Evolutionary conservation across 441 rosid genomes (phyloP), one percentile per base, ranked within the genome.

Genomic region (Corymbia citriodora): DNA sequence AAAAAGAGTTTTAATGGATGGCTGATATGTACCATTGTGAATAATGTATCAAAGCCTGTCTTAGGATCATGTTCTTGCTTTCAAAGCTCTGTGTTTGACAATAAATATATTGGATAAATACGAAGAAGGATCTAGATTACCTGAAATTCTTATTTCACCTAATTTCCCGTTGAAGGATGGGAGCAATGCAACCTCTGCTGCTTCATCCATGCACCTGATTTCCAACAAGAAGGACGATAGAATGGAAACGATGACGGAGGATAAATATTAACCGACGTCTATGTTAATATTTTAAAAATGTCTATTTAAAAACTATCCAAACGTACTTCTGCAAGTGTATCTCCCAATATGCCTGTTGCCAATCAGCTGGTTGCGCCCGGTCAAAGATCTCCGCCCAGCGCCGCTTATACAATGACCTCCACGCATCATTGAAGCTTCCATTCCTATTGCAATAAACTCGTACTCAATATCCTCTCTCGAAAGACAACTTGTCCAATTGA

Each of bases 161-260:
- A 98, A 92, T 88, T 91, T 91, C 59, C 96, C 96, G 59, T 93
- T 90, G 93, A 95, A 96, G 61, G 95, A 94, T 3, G 99, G 98
- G 70, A 96, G 96, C 89, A 92, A 89, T 87, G 97, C 99, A 90
- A 92, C 72, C 91, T 93, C 98, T 25, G 95, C 97, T 90, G 98
- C 99, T 94, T 97, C 96, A 93, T 97, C 98, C 90, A 96, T 95
- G 95, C 99, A 98, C 93, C 99, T 98, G 94, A 92, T 36, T 91
- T 91, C 89, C 94, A 91, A 92, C 63, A 93, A 92, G 72, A 87
- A 19, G 55, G 91, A 88, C 15, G 49, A 87, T 49, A 90, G 10
- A n/a, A 88, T 33, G 52, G 87, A n/a, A 86, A 59, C 12, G 25
- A 59, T 10, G 45, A 21, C 4, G 11, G 18, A 89, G 86, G n/a